Evolutionary conservation across 768 basidiomycete species (phyloP), one percentile per base, ranked within the genome.

Genomic region (Auriscalpium vulgare): DNA sequence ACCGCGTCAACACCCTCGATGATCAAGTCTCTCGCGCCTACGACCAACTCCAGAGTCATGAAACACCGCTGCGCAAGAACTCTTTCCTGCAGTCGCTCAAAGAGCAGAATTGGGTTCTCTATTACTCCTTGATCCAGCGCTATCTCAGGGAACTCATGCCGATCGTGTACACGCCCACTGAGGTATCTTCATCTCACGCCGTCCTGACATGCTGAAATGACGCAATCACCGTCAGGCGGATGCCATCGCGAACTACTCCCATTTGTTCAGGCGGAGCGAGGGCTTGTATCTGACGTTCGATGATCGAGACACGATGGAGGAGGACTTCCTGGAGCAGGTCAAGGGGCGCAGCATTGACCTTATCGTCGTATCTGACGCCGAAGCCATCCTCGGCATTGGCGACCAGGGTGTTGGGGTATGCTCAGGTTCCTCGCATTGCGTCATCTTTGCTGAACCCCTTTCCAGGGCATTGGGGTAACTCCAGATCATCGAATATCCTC

Each of bases 131-230:
- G 14, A 64, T 72, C 3, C 60, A 58, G 35, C 62, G 64, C 44
- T 72, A 82, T 57, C 70, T 82, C 10, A 68, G 69, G 53, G 79
- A 81, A 61, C 70, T 80, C 57, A 70, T 82, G 23, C 78, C 78
- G 47, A 83, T 93, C 58, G 84, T 92, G 53, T 93, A 93, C 61
- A 94, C 90, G 0, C 89, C 90, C 4, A 89, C 88, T 4, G 80
- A 86, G 77, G 85, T 85, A 53, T 44, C 19, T 51, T 7, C 14
- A 13, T 17, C 19, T 53, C n/a, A 11, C 16, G 14, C 17, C 48
- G 47, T 51, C 36, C 29, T 46, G 11, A 17, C 17, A 9, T 21
- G 40, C 52, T 2, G 13, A 23, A 53, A 49, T 47, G n/a, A 47
- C 46, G 40, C 16, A 10, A 47, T 44, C 19, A 21, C 40, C 58